Evolutionary conservation across 2,329 filamentous ascomycete species (phyloP).

Genomic region (Alternaria sp.): DNA sequence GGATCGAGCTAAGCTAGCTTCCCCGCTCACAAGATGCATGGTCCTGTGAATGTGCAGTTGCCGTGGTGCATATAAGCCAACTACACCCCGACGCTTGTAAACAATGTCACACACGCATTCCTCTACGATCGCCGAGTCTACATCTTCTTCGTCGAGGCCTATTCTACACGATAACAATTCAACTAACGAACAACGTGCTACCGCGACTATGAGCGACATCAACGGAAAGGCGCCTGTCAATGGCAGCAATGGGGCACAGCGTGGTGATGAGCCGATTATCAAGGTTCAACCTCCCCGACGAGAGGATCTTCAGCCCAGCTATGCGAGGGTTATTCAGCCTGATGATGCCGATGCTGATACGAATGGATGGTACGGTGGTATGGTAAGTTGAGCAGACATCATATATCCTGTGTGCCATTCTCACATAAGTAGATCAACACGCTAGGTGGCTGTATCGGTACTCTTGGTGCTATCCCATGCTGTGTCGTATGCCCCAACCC

Average conservation of each 20-base stretch:
- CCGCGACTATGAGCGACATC: constrained; percentile 39
- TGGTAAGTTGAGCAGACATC: constrained; percentile 54
- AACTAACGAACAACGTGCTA: constrained; percentile 16
- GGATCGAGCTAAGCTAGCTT: constrained; percentile 25
- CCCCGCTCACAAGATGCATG: constrained; percentile 26
- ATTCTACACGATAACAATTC: constrained; percentile 26
- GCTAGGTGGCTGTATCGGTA: constrained; percentile 78
- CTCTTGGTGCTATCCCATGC: constrained; percentile 86
- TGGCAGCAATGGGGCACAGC: constrained; percentile 14
- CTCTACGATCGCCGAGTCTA: constrained; percentile 29
- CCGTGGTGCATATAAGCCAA: constrained; percentile 31
- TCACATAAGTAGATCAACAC: constrained; percentile 66
- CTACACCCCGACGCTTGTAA: constrained; percentile 11
- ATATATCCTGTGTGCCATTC: constrained; percentile 3
- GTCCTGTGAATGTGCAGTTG: constrained; percentile 9
- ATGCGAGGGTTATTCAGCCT: constrained; percentile 71
- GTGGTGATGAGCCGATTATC: constrained; percentile 49
- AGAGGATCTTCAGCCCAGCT: constrained; percentile 85
- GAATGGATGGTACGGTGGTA: constrained; percentile 87
- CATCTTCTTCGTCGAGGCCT: constrained; percentile 36
- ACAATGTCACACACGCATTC: constrained; percentile 21
- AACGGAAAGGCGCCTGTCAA: constrained; percentile 51
- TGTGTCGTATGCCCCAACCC: constrained; percentile 93
- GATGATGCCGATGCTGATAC: constrained; percentile 71
- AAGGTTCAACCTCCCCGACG: constrained; percentile 80